Evolutionary conservation across 371 early-diverging fungal species (phyloP), one percentile per base, ranked within the genome.

Genomic region (Saksenaea vasiformis): DNA sequence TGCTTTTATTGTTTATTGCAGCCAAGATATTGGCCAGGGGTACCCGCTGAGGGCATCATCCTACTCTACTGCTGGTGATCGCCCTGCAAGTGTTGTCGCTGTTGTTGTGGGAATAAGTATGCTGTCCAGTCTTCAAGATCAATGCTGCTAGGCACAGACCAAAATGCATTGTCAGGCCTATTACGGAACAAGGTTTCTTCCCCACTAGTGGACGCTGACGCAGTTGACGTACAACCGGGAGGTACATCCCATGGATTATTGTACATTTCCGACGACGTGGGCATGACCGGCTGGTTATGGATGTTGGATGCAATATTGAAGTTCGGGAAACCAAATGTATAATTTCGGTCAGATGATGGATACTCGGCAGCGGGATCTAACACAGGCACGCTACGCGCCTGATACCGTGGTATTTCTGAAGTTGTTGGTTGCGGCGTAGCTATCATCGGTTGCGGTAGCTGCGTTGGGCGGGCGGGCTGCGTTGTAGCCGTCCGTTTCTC

Each of bases 141-240:
- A n/a, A 81, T 68, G 37, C 73, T 78, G 44, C 78, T 81, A 24
- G 81, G 81, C 9, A 81, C 69, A 0, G 77, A 69, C 81, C 81
- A 81, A 54, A 81, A 81, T 14, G 81, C 77, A 62, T 81, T 81
- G 35, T 74, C 81, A 5, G 81, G 78, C 37, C 77, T 61, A 61
- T 78, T 72, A 26, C 77, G 68, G 53, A 81, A 81, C 24, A 62
- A 38, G 22, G 68, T 60, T n/a, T 73, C 44, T 56, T 65, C 66
- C 37, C 38, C 43, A 34, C 27, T 53, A 38, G 43, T 34, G 58
- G 17, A 43, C 3, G 27, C 53, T 4, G 56, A 36, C 15, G 35
- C 31, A 19, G 65, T 43, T 57, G 41, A 36, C 11, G 64, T 17
- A 11, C 13, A 26, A 24, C 13, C 31, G 24, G 31, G 19, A 26